A percentile compares a stretch with the other conserved stretches of the same genome.
Conservation (phyloP, 345 rosid species). For the Syzygium grande region DNA sequence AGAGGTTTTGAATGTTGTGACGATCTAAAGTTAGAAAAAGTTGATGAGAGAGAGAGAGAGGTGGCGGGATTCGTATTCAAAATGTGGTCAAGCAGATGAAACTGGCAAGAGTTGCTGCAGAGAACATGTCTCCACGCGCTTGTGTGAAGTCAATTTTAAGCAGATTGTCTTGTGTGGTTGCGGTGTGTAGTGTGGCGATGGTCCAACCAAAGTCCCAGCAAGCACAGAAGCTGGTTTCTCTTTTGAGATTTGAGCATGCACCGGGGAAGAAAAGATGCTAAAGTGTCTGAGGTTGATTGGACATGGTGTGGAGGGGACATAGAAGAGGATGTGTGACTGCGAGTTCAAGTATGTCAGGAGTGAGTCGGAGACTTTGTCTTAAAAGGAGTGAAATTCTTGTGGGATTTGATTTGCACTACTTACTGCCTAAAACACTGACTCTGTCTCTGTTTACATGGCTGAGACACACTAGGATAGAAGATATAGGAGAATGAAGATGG, state of each 20-base stretch:
- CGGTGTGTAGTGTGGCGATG: not conserved
- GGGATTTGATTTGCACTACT: not conserved
- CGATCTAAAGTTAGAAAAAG: not conserved
- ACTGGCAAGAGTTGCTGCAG: not conserved
- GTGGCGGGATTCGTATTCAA: conserved; percentile 65
- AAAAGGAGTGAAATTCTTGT: not conserved
- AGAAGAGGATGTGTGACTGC: not conserved
- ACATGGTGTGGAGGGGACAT: conserved; percentile 12
- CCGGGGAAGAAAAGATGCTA: not conserved
- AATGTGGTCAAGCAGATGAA: conserved; percentile 6
- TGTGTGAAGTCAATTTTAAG: conserved; percentile 45
- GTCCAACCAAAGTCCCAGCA: not conserved
- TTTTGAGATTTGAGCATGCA: not conserved
- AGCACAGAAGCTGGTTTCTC: not conserved
- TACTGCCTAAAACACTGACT: not conserved
- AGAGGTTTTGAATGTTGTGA: conserved; percentile 1
- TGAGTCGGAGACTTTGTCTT: not conserved
- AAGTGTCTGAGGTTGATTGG: not conserved
- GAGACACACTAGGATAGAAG: not conserved
- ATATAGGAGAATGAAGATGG: not conserved
- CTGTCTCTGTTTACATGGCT: not conserved
- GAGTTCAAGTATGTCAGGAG: not conserved
- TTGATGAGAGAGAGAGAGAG: not conserved
- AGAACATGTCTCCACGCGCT: conserved; percentile 31
- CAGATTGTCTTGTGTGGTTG: not conserved